Evolutionary conservation across 768 basidiomycete species (phyloP), one percentile per base, ranked within the genome.

Genomic region (Hortiboletus flavorubellus): DNA sequence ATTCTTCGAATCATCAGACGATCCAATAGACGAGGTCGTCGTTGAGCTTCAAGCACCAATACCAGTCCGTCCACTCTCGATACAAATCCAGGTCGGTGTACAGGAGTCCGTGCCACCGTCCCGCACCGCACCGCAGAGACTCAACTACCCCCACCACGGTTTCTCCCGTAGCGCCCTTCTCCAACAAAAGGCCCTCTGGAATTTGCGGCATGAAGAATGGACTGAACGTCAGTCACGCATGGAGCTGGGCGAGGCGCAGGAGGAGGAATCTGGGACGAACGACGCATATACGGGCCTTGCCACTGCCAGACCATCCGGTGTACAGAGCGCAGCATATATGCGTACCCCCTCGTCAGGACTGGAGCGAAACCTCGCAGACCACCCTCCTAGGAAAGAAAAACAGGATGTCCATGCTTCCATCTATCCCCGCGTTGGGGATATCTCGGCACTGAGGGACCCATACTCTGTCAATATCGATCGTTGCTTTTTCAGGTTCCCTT

Each of bases 121-220:
- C 47, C 60, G 51, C 23, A 37, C 30, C 55, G 42, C 65, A 41
- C 35, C 49, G 51, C 69, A 70, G 61, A 77, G 78, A 29, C 79
- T 79, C 57, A 63, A 69, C 33, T 82, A 82, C 59, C 63, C 66
- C 7, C 76, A 89, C 56, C 86, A 81, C 62, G 87, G 87, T 2
- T 76, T 83, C 58, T 88, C 86, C 12, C 79, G 80, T 16, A 80
- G 78, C 55, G 81, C 82, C 2, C 76, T 89, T 35, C 70, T 75
- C 14, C 79, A 86, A 61, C 68, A 80, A 59, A 88, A 86, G 64
- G 80, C 72, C 67, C 78, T 89, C 59, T 89, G 87, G 87, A 71
- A 73, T 37, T 64, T 75, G 7, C 80, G 84, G 18, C 77, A 80
- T 53, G 80, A 80, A 46, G 75, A 78, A 48, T 83, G 79, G 79